Conservation (phyloP, 371 early-diverging fungal species). For the Saksenaea oblongispora region DNA sequence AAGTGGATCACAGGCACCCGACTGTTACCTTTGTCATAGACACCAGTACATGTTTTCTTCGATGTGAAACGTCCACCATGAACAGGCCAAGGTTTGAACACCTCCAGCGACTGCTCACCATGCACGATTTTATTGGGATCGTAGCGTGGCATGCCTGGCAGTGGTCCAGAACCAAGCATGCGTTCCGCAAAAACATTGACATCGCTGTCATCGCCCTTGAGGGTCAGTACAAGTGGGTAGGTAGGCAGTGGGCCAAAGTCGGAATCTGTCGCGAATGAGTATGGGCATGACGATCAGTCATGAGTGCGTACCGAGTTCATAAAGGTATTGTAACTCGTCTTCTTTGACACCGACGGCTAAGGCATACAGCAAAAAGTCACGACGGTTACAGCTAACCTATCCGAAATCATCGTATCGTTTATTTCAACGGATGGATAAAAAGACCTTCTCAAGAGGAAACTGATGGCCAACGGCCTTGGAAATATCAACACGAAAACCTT, state of each 20-base stretch:
- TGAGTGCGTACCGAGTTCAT: constrained; percentile 57
- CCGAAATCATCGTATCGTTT: background rate
- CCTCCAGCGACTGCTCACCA: constrained; percentile 70
- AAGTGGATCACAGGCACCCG: constrained; percentile 1
- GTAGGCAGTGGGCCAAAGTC: constrained; percentile 71
- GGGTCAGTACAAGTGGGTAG: constrained; percentile 67
- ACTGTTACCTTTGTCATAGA: constrained; percentile 60
- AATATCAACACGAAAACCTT: constrained; percentile 30
- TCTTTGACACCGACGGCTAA: constrained; percentile 61
- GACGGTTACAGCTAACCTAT: constrained; percentile 56
- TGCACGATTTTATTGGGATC: constrained; percentile 76
- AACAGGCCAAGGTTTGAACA: constrained; percentile 60
- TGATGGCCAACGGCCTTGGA: constrained; percentile 35
- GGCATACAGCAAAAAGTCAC: constrained; percentile 71
- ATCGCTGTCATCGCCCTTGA: constrained; percentile 62
- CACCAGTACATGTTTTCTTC: constrained; percentile 54
- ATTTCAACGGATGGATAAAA: background rate
- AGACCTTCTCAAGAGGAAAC: constrained; percentile 17
- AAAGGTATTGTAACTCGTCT: constrained; percentile 61
- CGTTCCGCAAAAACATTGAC: constrained; percentile 68
- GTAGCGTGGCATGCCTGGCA: constrained; percentile 68
- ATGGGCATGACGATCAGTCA: background rate
- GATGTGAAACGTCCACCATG: constrained; percentile 61
- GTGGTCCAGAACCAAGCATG: constrained; percentile 28
- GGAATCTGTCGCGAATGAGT: constrained; percentile 37